Evolutionary conservation across 2,329 filamentous ascomycete species (phyloP), one percentile per base, ranked within the genome.

Genomic region (Alternaria sp.): DNA sequence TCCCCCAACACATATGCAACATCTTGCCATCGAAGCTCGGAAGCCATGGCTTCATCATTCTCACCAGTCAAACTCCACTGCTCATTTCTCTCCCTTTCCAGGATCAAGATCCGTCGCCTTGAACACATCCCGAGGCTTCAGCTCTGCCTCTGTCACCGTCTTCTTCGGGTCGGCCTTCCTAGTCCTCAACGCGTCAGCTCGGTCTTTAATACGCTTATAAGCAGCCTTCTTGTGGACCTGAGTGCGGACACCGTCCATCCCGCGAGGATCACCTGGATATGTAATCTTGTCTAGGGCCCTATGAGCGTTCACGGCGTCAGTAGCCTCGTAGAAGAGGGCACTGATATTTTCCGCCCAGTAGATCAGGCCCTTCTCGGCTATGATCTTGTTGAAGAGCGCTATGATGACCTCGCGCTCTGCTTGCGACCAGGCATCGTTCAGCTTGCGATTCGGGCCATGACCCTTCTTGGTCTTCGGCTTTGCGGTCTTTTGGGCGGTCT

Each of bases 371-470:
- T 49, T 23, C 8, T 26, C 13, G 13, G 6, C 13, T n/a, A 49
- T 26, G 7, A n/a, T n/a, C 13, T 49, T 26, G 23, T 49, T 49
- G 13, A 15, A 49, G 0, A 26, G 15, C 1, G 15, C 9, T 0
- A 49, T 5, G 13, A 49, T 25, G 9, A 49, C n/a, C 9, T 26
- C 12, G 25, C 45, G 45, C 45, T 49, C 45, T n/a, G 5, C 45
- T 1, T 4, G 0, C 2, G 15, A 0, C 45, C 45, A 49, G 13
- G 23, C 0, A 13, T 49, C 23, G 45, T 49, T 49, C 15, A 0
- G 8, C 13, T 25, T 25, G 1, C 45, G 23, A 0, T 26, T 49
- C 3, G 23, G 21, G 2, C 23, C 23, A 12, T 26, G 45, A 4
- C 23, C 45, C 23, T 12, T 26, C 6, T 12, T 25, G 15, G 13